Percentiles rank a stretch among this genome's conserved stretches.
Evolutionary conservation across 768 basidiomycete genomes (phyloP).

Genomic region (Porphyrellus cyaneotinctus): DNA sequence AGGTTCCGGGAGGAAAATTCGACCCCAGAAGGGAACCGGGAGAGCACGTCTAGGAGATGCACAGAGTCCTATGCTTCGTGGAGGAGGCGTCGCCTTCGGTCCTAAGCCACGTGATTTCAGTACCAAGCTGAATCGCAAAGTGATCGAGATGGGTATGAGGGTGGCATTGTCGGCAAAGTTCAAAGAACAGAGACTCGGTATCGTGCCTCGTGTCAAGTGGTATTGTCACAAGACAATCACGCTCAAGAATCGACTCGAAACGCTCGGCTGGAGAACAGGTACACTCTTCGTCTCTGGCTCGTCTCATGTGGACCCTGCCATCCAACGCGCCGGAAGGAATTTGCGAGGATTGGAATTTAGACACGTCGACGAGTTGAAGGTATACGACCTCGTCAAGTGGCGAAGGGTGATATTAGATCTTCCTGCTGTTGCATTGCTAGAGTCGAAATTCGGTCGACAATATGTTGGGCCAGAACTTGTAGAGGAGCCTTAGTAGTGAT

Average conservation of each 20-base stretch:
- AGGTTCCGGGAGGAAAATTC: conserved; percentile 86
- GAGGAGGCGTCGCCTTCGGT: conserved; percentile 91
- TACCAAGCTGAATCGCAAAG: conserved; percentile 89
- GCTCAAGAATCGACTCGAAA: conserved; percentile 57
- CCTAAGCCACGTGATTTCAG: conserved; percentile 90
- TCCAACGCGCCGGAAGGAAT: conserved; percentile 66
- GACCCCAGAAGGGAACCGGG: conserved; percentile 89
- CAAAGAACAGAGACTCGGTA: conserved; percentile 65
- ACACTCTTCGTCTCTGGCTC: conserved; percentile 76
- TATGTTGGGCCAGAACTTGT: conserved; percentile 2
- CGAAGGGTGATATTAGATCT: conserved; percentile 77
- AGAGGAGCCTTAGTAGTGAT: conserved; percentile 3
- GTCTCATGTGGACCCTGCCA: conserved; percentile 45
- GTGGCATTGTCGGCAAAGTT: conserved; percentile 85
- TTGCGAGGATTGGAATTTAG: conserved; percentile 63
- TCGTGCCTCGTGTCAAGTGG: conserved; percentile 73
- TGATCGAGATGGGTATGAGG: conserved; percentile 88
- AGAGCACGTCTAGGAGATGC: conserved; percentile 85
- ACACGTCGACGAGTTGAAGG: conserved; percentile 61
- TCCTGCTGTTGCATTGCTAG: conserved; percentile 76
- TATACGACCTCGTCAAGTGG: conserved; percentile 85
- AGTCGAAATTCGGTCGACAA: conserved; percentile 53
- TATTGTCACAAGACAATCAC: conserved; percentile 67
- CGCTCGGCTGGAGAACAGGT: conserved; percentile 59
- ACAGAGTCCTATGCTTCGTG: conserved; percentile 81